Evolutionary conservation across 202 grass and related monocot species (phyloP), one percentile per base, ranked within the genome.

Genomic region (Brachypodium distachyon): DNA sequence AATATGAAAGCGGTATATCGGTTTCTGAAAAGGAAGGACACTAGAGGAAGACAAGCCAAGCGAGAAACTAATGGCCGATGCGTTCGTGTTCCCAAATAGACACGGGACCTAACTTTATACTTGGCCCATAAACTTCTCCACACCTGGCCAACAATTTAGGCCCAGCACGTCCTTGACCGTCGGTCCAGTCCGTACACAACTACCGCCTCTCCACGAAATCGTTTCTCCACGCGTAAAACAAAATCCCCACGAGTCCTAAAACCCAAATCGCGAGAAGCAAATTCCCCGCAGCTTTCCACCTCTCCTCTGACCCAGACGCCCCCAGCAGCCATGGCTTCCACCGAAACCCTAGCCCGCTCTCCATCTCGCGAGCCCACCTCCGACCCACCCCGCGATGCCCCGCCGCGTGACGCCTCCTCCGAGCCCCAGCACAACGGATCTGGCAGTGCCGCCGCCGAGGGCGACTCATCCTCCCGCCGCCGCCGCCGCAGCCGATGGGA

Each of bases 401-500:
- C 82, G 26, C 44, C 61, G 8, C 61, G 87, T 12, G 74, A 73
- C 3, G 23, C 38, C n/a, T 61, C 77, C 44, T 83, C 77, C 0
- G 86, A 91, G 62, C 88, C 88, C 32, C 76, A 86, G 38, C 65
- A 44, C 46, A 61, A 65, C 67, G 58, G 83, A 17, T 76, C 73
- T 3, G 73, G 74, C 31, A 28, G 67, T 25, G 34, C 58, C 42
- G 54, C 48, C 13, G 49, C 72, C 8, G 87, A 70, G 8, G 91
- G 56, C 12, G 86, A 87, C 43, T 80, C 81, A 4, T 88, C 80
- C 19, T 80, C 82, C 42, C 82, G 89, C 22, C 96, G 92, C 5
- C 96, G 89, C 25, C 89, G 96, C 22, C 96, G 96, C 43, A 92
- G 91, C 79, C 89, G 89, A 27, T 99, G 96, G 96, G 91, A 98